Conservation (phyloP, 2,329 filamentous ascomycete genomes). For the Colletotrichum ledebouriae region DNA sequence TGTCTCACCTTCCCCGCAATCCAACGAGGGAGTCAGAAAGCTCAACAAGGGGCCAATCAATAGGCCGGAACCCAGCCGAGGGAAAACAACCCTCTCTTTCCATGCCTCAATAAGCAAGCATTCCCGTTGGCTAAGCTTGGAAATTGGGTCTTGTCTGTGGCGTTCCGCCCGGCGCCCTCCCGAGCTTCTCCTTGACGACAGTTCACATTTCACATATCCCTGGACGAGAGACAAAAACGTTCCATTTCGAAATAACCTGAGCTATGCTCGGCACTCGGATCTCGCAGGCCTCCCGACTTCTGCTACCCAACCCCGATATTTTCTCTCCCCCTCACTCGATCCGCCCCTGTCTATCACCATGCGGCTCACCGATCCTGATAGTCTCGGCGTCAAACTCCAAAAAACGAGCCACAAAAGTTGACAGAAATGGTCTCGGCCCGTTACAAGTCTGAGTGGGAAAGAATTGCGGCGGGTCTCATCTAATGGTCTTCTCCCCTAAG, state of each 20-base stretch:
- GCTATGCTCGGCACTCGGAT: neutral
- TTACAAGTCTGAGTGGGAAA: neutral
- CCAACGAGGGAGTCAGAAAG: slow-evolving; percentile 33
- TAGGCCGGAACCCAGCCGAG: slow-evolving; percentile 2
- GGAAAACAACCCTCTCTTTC: slow-evolving; percentile 5
- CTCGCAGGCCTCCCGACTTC: neutral
- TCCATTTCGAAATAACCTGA: neutral
- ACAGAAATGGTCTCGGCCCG: slow-evolving; percentile 18
- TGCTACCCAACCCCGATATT: neutral
- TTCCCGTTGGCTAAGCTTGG: slow-evolving; percentile 14
- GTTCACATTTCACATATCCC: slow-evolving; percentile 16
- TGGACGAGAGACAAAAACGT: slow-evolving; percentile 2
- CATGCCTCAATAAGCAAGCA: slow-evolving; percentile 19
- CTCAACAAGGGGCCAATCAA: slow-evolving; percentile 35
- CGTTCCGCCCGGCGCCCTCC: slow-evolving; percentile 30
- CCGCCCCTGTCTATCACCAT: slow-evolving; percentile 38
- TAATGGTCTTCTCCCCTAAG: slow-evolving; percentile 18
- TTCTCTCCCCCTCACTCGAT: neutral
- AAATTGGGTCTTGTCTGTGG: slow-evolving; percentile 25
- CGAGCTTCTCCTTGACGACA: slow-evolving; percentile 24
- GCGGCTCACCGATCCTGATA: slow-evolving; percentile 19
- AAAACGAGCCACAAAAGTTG: slow-evolving; percentile 14
- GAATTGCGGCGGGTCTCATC: slow-evolving; percentile 10
- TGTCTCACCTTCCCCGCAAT: slow-evolving; percentile 41
- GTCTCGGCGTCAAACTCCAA: neutral